Conservation (phyloP, 345 rosid species). For the Moringa oleifera region DNA sequence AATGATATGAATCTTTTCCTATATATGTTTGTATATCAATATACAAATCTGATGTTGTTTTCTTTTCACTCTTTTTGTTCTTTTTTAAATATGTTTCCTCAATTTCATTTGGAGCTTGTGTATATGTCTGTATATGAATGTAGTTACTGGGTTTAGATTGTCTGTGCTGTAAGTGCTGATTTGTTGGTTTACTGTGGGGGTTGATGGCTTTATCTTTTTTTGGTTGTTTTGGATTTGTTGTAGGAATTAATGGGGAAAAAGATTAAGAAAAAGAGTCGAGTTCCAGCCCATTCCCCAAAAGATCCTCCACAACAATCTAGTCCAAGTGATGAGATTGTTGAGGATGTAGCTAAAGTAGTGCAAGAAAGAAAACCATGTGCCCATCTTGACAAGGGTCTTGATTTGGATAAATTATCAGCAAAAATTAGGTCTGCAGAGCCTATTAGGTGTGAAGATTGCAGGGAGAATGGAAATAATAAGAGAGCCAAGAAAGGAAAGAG, state of each 20-base stretch:
- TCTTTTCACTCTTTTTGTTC: background rate
- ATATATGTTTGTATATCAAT: too few species aligned
- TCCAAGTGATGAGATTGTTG: conserved; percentile 25
- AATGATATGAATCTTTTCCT: too few species aligned
- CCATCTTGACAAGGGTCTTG: conserved; percentile 61
- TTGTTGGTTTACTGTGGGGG: conserved; percentile 10
- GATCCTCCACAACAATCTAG: conserved; percentile 29
- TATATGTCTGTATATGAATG: conserved; percentile 6
- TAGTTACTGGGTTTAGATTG: conserved; percentile 7
- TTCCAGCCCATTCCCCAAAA: conserved; percentile 35
- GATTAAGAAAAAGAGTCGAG: conserved; percentile 65
- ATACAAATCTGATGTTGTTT: too few species aligned
- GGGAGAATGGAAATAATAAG: conserved; percentile 50
- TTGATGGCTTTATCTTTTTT: conserved; percentile 9
- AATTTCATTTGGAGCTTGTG: background rate
- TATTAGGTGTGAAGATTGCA: conserved; percentile 73
- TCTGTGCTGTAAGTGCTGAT: conserved; percentile 1
- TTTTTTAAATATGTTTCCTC: conserved; percentile 4
- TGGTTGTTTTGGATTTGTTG: conserved; percentile 20
- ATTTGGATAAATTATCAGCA: conserved; percentile 46
- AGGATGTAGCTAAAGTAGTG: conserved; percentile 22
- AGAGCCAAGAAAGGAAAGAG: conserved; percentile 65
- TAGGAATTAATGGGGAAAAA: conserved; percentile 81
- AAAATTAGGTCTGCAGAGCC: conserved; percentile 48
- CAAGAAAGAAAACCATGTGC: conserved; percentile 51